A percentile compares a stretch with the other conserved stretches of the same genome.
These are phyloP conservation scores for Boletus pseudo-olivaceus DNA, from an alignment of 768 basidiomycete genomes.

Conservation along the genomic window DNA sequence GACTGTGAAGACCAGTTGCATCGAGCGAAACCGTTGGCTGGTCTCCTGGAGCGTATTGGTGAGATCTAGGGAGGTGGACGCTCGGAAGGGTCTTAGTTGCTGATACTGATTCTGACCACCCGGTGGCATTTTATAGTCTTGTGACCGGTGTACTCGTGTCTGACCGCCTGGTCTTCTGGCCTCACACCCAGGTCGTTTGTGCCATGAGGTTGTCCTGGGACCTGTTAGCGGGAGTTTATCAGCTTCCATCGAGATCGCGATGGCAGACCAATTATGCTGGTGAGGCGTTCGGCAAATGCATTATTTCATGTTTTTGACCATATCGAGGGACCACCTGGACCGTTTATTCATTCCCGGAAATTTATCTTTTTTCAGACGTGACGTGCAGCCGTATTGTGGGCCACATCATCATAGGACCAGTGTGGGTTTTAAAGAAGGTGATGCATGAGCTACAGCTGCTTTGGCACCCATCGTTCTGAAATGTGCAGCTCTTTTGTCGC, in stretches of 20 bases:
- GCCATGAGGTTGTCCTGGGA: conserved; percentile 22
- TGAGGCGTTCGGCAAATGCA: conserved; percentile 24
- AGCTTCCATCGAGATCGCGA: conserved; percentile 25
- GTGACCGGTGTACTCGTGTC: conserved; percentile 16
- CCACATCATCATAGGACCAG: conserved; percentile 4
- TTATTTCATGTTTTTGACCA: conserved; percentile 23
- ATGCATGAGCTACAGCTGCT: conserved; percentile 7
- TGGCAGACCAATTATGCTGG: conserved; percentile 20
- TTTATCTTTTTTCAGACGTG: conserved; percentile 20
- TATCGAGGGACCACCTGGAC: conserved; percentile 26
- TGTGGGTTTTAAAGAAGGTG: conserved; percentile 8
- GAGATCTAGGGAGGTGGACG: conserved; percentile 6
- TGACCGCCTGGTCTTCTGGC: conserved; percentile 8
- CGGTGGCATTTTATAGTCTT: conserved; percentile 26
- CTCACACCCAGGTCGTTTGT: conserved; percentile 8
- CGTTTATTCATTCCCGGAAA: conserved; percentile 24
- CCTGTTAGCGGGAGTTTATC: conserved; percentile 22
- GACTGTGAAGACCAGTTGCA: background rate
- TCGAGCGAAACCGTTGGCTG: background rate
- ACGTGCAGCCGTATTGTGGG: conserved; percentile 17
- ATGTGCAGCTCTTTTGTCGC: conserved; percentile 6
- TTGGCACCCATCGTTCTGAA: conserved; percentile 8
- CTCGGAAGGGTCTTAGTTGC: conserved; percentile 5
- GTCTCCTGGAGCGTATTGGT: background rate
- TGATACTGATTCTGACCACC: conserved; percentile 16